phyloP scores from a whole-genome alignment of 768 basidiomycete genomes.

The Tulasnella sp. region DNA sequence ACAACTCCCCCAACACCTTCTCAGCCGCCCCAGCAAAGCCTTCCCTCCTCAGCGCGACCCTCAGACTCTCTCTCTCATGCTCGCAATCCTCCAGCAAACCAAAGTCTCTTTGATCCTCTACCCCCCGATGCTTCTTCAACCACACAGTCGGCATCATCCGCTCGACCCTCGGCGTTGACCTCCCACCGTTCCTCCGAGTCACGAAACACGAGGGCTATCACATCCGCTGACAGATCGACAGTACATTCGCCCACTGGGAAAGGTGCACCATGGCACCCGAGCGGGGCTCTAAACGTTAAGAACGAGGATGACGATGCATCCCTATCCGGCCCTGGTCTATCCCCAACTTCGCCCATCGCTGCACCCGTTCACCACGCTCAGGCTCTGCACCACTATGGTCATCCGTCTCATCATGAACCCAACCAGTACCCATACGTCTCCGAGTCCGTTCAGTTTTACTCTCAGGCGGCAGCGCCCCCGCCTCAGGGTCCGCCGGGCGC shows the following conservation, averaged over 20 bases:
- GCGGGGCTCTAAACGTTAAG: constrained; percentile 5
- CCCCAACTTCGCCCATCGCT: constrained; percentile 20
- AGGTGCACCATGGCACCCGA: background rate
- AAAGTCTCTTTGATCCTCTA: background rate
- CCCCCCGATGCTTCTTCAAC: background rate
- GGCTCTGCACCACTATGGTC: background rate
- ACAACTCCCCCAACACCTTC: background rate
- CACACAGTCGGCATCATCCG: background rate
- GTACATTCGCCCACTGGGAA: constrained; percentile 6
- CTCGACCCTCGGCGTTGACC: background rate
- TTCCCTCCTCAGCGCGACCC: background rate
- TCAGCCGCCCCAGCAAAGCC: background rate
- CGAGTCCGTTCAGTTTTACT: background rate
- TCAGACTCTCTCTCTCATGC: background rate
- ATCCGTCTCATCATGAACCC: background rate
- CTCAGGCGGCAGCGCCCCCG: background rate
- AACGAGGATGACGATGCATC: constrained; percentile 21
- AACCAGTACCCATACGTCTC: background rate
- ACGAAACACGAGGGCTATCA: constrained; percentile 5
- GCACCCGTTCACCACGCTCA: background rate
- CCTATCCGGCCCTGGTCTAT: background rate
- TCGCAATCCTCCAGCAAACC: background rate
- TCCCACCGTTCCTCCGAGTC: constrained; percentile 15
- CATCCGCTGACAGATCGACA: constrained; percentile 22
- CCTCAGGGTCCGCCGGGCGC: constrained; percentile 6